Evolutionary conservation across 2,329 filamentous ascomycete genomes (phyloP).

Genomic region (Ceratocystis cubensis): DNA sequence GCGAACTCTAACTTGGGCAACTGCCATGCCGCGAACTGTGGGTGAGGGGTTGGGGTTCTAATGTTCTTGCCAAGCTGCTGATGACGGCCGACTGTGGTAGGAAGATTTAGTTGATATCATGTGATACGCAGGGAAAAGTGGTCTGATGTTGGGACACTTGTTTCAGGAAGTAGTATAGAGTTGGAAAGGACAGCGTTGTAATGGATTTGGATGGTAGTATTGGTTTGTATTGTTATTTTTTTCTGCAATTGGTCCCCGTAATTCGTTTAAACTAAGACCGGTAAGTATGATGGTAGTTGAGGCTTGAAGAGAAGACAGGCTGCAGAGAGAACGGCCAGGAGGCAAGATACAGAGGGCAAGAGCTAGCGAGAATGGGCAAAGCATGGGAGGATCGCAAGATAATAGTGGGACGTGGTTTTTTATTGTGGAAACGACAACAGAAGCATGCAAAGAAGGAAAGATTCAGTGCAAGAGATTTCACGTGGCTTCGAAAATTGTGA

Average conservation of each 20-base stretch:
- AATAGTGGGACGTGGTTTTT: too few relatives aligned
- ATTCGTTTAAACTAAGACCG: not conserved
- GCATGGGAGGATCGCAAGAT: too few relatives aligned
- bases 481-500: too few relatives aligned
- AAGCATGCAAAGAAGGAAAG: too few relatives aligned
- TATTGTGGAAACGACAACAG: too few relatives aligned
- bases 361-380: too few relatives aligned
- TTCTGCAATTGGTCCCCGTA: not conserved
- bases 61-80: not conserved
- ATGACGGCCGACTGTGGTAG: too few relatives aligned
- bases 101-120: not conserved
- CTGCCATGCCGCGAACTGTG: not conserved
- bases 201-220: slow-evolving; percentile 4
- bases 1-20: not conserved
- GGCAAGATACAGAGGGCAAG: not conserved
- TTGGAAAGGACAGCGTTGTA: slow-evolving; percentile 6
- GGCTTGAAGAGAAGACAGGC: not conserved
- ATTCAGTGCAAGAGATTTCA: too few relatives aligned
- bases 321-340: not conserved
- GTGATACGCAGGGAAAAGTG: not conserved
- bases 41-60: not conserved
- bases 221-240: not conserved
- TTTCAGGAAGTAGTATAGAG: not conserved
- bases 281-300: not conserved
- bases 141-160: slow-evolving; percentile 4